These are phyloP conservation scores for Akanthomyces dipterigenus DNA, from an alignment of 2,329 filamentous ascomycete species.

Conservation along the genomic window DNA sequence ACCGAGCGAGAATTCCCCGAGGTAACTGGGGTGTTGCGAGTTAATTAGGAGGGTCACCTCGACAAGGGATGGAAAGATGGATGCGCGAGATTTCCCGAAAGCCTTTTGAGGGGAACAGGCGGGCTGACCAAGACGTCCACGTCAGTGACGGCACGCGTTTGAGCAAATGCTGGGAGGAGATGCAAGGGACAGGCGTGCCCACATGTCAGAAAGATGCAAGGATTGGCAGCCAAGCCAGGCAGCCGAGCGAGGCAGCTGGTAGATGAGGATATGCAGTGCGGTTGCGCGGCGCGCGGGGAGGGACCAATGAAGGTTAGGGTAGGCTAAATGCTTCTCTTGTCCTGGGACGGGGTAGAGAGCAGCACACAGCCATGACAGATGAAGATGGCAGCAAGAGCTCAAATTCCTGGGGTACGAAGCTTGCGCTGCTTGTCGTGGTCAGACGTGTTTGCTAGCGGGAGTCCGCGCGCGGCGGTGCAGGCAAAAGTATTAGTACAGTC, in stretches of 20 bases:
- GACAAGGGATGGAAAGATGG: no score
- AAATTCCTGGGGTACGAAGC: not conserved
- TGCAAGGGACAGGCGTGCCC: not conserved
- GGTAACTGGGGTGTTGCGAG: no score
- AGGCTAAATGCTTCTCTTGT: no score
- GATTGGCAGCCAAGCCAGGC: not conserved
- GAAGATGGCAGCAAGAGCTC: no score
- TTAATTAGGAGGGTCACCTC: no score
- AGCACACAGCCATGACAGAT: no score
- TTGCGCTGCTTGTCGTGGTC: not conserved
- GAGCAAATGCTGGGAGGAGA: no score
- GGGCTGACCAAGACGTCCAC: not conserved
- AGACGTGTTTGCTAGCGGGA: not conserved
- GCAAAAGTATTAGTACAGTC: constrained; percentile 6
- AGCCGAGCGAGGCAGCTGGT: no score
- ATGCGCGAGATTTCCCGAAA: not conserved
- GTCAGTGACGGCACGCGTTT: not conserved
- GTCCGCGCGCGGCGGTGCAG: not conserved
- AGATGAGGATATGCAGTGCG: not conserved
- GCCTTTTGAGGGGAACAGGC: not conserved
- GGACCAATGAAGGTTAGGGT: no score
- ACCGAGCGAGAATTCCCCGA: not conserved
- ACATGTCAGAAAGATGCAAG: not conserved
- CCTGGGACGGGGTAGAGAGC: no score
- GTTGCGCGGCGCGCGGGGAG: no score